Evolutionary conservation across 805 yeast genomes (phyloP), one percentile per base, ranked within the genome.

Genomic region (Citeromyces matritensis): DNA sequence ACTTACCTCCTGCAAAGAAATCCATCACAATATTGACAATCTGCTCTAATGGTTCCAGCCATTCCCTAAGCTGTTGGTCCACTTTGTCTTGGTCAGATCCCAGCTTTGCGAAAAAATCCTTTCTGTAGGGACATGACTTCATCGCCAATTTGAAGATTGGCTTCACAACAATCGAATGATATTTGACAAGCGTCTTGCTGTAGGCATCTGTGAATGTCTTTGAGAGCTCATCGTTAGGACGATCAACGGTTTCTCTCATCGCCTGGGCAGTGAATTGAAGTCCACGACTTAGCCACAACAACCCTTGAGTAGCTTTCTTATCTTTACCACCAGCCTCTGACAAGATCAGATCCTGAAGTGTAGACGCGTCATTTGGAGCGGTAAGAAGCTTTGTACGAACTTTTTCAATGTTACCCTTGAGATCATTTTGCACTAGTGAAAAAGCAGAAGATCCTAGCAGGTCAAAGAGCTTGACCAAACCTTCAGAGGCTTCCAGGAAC

Each of bases 51-150:
- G 91, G 85, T 32, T 51, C 62, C 40, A 85, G 65, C 95, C 95
- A 84, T 23, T 45, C 69, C 33, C 50, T 57, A 46, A 85, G 62
- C 55, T 84, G 85, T 38, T 55, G 60, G 25, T 54, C 43, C 14
- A 85, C 94, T 47, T 66, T 69, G 23, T 58, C 75, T 50, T 73
- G 78, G 51, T 78, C 84, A 14, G 65, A 64, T 35, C 95, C 95
- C 43, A 84, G 67, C 60, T 83, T 84, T 37, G 54, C 75, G 47
- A 82, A 84, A 49, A 84, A 81, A 48, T 74, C 94, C 51, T 70
- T 73, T 60, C 94, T 72, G 57, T 82, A 85, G 9, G 95, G 95
- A 55, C 94, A 82, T 2, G 94, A 93, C 55, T 80, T 81, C 95
- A 84, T 85, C 30, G 95, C 95, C 51, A 85, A 65, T 58, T 82